Conservation (phyloP, 2,329 filamentous ascomycete genomes). For the Colletotrichum sp. region DNA sequence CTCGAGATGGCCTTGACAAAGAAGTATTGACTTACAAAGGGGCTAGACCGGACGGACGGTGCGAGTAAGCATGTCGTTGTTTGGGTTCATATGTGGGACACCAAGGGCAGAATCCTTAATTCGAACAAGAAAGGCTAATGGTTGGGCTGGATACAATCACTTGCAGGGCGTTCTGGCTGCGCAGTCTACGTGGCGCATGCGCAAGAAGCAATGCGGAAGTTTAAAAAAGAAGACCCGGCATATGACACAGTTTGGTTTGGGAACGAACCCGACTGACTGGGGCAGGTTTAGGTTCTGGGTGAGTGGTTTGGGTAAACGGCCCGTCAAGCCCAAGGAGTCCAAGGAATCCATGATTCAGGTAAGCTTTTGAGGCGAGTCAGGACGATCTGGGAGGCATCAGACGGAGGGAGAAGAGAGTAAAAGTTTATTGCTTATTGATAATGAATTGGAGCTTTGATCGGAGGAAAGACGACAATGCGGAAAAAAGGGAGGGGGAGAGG, state of each 20-base stretch:
- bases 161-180: background rate
- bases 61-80: background rate
- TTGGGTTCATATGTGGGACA: background rate
- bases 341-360: background rate
- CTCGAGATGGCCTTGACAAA: background rate
- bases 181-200: background rate
- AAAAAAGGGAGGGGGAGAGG: background rate
- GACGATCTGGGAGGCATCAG: background rate
- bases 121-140: background rate
- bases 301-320: background rate
- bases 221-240: background rate
- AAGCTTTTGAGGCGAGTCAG: background rate
- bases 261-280: background rate
- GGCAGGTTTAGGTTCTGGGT: background rate
- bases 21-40: background rate
- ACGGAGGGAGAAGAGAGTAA: background rate
- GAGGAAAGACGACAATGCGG: background rate
- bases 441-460: background rate
- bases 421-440: background rate
- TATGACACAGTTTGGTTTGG: background rate
- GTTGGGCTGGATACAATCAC: background rate
- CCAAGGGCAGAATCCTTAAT: background rate
- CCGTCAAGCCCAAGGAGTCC: background rate
- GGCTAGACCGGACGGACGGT: background rate
- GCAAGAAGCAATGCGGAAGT: background rate